A percentile compares a stretch with the other conserved stretches of the same genome.
Evolutionary conservation across 257 asterid genomes (phyloP).

Genomic region (Solanum piurae): DNA sequence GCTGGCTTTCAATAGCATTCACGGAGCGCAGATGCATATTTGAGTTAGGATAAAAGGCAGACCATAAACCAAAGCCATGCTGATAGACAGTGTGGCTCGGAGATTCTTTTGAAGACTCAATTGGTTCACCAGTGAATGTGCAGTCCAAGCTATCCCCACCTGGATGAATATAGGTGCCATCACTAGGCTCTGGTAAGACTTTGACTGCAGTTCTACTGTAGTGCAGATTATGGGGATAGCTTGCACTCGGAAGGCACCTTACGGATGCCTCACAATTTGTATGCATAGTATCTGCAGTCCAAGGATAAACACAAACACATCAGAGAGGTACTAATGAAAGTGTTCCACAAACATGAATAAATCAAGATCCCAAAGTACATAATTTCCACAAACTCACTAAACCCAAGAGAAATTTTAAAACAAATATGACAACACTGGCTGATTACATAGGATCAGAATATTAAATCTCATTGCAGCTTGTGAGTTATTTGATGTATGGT

Average conservation of each 20-base stretch:
- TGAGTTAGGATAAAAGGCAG: slow-evolving; percentile 35
- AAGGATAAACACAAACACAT: neutral
- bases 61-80: slow-evolving; percentile 37
- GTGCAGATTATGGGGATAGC: slow-evolving; percentile 32
- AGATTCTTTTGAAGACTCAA: slow-evolving; percentile 34
- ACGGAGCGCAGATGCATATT: slow-evolving; percentile 25
- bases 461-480: neutral
- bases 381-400: neutral
- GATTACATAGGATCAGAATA: neutral
- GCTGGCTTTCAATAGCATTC: slow-evolving; percentile 43
- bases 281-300: slow-evolving; percentile 39
- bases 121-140: slow-evolving; percentile 26
- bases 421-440: neutral
- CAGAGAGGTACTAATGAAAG: neutral
- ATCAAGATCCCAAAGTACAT: neutral
- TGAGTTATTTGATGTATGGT: neutral
- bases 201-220: slow-evolving; percentile 26
- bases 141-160: slow-evolving; percentile 21
- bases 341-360: neutral
- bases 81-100: slow-evolving; percentile 21
- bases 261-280: slow-evolving; percentile 47
- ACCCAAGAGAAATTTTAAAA: neutral
- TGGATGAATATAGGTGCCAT: slow-evolving; percentile 28
- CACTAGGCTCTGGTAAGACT: slow-evolving; percentile 35
- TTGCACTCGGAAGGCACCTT: slow-evolving; percentile 49